Percentiles rank a stretch among this genome's conserved stretches.
Evolutionary conservation across 371 early-diverging fungal genomes (phyloP).

Genomic region (Circinella minor): DNA sequence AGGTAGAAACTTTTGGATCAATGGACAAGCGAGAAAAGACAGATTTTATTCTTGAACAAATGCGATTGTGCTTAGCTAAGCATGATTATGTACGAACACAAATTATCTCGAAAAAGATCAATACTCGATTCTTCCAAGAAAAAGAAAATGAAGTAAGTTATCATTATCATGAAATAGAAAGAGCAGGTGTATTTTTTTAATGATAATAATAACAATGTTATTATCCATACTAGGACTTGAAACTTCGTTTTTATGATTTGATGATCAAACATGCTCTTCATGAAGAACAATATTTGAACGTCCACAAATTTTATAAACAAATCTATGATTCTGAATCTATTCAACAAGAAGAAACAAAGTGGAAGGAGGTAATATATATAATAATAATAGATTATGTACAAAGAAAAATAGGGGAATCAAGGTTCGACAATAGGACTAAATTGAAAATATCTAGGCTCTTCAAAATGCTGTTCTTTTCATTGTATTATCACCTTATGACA

Average conservation of each 20-base stretch:
- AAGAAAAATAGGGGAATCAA: background rate
- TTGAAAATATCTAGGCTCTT: conserved; percentile 50
- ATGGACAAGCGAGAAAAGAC: conserved; percentile 98
- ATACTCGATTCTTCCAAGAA: conserved; percentile 89
- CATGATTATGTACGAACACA: conserved; percentile 91
- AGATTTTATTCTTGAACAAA: conserved; percentile 97
- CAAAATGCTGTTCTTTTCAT: conserved; percentile 84
- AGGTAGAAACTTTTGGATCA: conserved; percentile 97
- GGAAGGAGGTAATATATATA: conserved; percentile 64
- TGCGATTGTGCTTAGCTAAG: conserved; percentile 93
- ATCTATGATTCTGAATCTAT: conserved; percentile 87
- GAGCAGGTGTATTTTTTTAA: background rate
- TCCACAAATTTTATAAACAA: conserved; percentile 90
- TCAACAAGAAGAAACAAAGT: conserved; percentile 79
- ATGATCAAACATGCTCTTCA: conserved; percentile 96
- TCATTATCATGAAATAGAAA: background rate
- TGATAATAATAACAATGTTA: conserved; percentile 1
- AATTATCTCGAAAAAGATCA: conserved; percentile 95
- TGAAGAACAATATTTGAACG: conserved; percentile 86
- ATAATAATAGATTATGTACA: background rate
- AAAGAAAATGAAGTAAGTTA: conserved; percentile 71
- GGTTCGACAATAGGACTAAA: background rate
- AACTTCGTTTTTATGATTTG: conserved; percentile 92
- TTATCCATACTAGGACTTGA: conserved; percentile 74
- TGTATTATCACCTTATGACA: conserved; percentile 90